Base-by-base conservation (phyloP, 306 rosid genomes). In the Dicorynia guianensis region DNA sequence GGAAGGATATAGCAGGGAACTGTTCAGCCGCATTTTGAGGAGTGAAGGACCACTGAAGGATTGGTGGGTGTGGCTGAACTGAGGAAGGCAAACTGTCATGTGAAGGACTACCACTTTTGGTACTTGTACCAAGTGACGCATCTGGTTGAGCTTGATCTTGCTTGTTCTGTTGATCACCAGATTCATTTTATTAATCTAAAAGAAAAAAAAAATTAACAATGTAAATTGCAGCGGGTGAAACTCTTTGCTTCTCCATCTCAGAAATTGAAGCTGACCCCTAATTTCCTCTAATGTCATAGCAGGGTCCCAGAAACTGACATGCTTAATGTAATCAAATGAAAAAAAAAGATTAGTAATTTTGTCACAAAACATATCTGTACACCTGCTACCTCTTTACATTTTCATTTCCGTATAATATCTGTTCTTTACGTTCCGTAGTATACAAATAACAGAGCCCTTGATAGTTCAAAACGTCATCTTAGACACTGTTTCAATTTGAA, bases 101-200 rank as follows among this genome's bases (percentile, higher is more conserved):
- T 58, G 67, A 80, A 63, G 77, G 57, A 47, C 58, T 59, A 70
- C 63, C 40, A 36, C 60, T 44, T 48, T 44, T 82, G 48, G 18
- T 71, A 38, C 55, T 69, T 7, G 63, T 64, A 39, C 39, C 61
- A 67, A 39, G 38, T 66, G 36, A 54, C 48, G 33, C 75, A 63
- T 63, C 67, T 46, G 42, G 40, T 12, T 57, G 64, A 35, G 63
- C 42, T 59, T 83, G 81, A 15, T 78, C 67, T 63, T 54, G 78
- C 36, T 54, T 85, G 76, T 10, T 74, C 92, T 88, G 84, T 81
- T 75, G 34, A 81, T 14, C 58, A 68, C 40, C 67, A 82, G 4
- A 71, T 40, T 54, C 71, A 75, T 70, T 61, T 19, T 70, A 35
- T 58, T 48, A 67, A 46, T 42, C 25, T 9, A 38, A 42, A n/a